Evolutionary conservation across 345 rosid species (phyloP).

Genomic region (Fremontodendron californicum): DNA sequence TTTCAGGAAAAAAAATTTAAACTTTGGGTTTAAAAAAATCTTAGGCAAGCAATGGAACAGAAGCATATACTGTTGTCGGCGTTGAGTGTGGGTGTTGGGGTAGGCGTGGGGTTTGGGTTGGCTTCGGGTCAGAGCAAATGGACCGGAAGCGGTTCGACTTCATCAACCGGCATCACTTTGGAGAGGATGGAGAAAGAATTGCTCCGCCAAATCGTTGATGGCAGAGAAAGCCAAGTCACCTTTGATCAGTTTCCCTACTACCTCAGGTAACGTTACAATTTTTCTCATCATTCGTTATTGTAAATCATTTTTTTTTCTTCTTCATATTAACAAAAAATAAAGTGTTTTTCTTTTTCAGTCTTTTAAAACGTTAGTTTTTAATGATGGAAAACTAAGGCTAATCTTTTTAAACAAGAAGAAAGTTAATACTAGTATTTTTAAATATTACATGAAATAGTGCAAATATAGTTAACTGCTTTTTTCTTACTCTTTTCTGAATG

Average conservation of each 20-base stretch:
- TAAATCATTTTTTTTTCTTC: background rate
- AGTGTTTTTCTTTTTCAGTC: background rate
- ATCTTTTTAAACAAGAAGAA: no score
- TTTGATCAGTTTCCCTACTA: conserved; percentile 68
- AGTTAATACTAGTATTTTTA: no score
- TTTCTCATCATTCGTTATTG: background rate
- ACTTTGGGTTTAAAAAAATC: background rate
- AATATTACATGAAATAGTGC: no score
- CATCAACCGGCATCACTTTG: conserved; percentile 8
- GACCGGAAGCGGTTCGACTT: conserved; percentile 27
- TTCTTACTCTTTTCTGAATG: no score
- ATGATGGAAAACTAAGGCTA: background rate
- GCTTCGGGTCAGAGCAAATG: conserved; percentile 61
- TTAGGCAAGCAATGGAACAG: conserved; percentile 42
- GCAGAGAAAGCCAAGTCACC: conserved; percentile 60
- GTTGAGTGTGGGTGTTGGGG: conserved; percentile 59
- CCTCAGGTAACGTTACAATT: conserved; percentile 39
- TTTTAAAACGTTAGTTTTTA: background rate
- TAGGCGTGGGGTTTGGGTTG: conserved; percentile 52
- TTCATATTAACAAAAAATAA: background rate
- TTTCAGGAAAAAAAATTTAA: background rate
- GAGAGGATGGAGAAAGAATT: conserved; percentile 48
- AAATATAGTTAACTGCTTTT: no score
- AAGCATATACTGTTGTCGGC: conserved; percentile 51
- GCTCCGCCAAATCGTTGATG: conserved; percentile 47